Percentiles rank a stretch among this genome's conserved stretches.
phyloP scores from a whole-genome alignment of 208 protist species.

The Tritrichomonas foetus region DNA sequence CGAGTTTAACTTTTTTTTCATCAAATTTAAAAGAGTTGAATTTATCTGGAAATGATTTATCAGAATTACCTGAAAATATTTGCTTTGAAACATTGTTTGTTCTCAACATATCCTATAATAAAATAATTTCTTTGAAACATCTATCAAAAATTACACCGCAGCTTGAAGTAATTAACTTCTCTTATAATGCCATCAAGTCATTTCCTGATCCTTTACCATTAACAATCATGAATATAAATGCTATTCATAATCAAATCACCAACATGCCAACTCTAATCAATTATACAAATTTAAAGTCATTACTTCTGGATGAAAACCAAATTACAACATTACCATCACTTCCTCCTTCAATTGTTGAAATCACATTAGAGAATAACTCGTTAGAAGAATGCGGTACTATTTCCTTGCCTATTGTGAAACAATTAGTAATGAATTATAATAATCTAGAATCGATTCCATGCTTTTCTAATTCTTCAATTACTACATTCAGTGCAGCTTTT shows the following conservation, averaged over 20 bases:
- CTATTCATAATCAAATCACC: not conserved
- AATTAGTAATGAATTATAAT: not conserved
- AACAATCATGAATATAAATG: not conserved
- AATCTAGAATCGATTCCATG: not conserved
- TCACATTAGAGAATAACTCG: not conserved
- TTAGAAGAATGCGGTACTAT: too few species aligned
- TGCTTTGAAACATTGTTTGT: too few species aligned
- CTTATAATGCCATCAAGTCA: not conserved
- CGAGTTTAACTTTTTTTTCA: too few species aligned
- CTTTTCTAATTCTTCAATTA: not conserved
- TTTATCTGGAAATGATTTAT: too few species aligned
- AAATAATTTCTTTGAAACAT: too few species aligned
- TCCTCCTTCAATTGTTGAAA: not conserved
- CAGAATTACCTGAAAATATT: too few species aligned
- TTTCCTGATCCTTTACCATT: not conserved
- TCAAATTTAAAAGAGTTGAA: too few species aligned
- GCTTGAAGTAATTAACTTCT: not conserved
- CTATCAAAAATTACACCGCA: not conserved
- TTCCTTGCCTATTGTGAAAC: not conserved
- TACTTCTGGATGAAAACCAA: not conserved
- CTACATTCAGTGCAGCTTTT: not conserved
- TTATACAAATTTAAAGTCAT: not conserved
- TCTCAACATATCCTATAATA: too few species aligned
- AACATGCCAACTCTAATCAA: not conserved
- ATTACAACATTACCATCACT: not conserved